Evolutionary conservation across 352 stramenopile genomes (phyloP), one percentile per base, ranked within the genome.

Genomic region (Globisporangium polare): DNA sequence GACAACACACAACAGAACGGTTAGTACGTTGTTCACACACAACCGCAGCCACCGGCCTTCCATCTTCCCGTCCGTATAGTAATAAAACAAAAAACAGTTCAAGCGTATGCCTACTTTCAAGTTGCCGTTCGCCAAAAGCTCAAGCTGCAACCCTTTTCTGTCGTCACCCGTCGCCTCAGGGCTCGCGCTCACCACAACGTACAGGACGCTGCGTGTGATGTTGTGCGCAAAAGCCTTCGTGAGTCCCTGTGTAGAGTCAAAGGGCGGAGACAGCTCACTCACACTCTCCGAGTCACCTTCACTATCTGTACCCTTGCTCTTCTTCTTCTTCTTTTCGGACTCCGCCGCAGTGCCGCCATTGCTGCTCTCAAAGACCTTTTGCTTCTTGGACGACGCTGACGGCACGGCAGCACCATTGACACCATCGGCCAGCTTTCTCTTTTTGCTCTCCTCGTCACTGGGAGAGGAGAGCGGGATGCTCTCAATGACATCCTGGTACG

Each of bases 171-270:
- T 62, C 27, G 66, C 66, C 27, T 72, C 62, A 20, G 60, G 50
- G 7, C 59, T 66, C 1, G 73, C 83, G 33, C 78, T 89, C 13
- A 82, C 62, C 55, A 88, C 60, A 7, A 89, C 63, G 62, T 68
- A 88, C n/a, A 90, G 60, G 46, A 80, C 72, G 42, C 74, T 79
- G 6, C 83, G 83, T 22, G 84, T 62, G n/a, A 79, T 78, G 52
- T 78, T 78, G 60, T 77, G 73, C 31, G 75, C 78, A n/a, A 69
- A 53, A 2, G 35, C 41, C 22, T 53, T 58, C 2, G 27, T 58
- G 37, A 65, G 26, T 17, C 39, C 58, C 27, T 53, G 27, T 7
- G 46, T 49, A 8, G 56, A 51, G 54, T 72, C 72, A 51, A 73
- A 60, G 20, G 60, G 24, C 22, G 60, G 52, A 0, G 53, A 57